Evolutionary conservation across 116 monocot genomes (phyloP).

Genomic region (Trichopus zeylanicus): DNA sequence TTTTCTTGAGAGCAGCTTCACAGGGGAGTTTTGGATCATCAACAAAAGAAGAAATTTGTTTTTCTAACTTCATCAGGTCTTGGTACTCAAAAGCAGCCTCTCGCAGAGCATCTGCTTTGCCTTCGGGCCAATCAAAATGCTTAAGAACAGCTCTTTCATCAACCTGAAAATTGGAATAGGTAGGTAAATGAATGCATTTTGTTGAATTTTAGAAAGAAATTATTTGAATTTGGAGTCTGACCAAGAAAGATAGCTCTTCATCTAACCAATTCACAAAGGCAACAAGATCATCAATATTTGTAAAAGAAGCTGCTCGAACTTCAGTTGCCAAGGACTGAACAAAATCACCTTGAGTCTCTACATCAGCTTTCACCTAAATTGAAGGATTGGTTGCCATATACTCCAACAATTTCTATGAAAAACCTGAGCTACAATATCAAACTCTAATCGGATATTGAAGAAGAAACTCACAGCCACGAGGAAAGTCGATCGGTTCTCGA

Average conservation of each 20-base stretch:
- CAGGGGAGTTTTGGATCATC: slow-evolving; percentile 79
- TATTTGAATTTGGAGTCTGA: slow-evolving; percentile 13
- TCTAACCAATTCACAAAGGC: slow-evolving; percentile 94
- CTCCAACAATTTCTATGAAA: background rate
- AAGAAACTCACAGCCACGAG: slow-evolving; percentile 60
- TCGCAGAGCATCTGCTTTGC: slow-evolving; percentile 88
- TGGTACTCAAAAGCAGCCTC: slow-evolving; percentile 92
- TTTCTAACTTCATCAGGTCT: slow-evolving; percentile 82
- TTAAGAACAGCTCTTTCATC: slow-evolving; percentile 96
- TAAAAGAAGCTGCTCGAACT: slow-evolving; percentile 78
- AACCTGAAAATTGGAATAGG: slow-evolving; percentile 35
- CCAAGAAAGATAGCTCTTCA: slow-evolving; percentile 97
- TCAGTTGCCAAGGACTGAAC: slow-evolving; percentile 80
- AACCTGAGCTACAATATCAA: background rate
- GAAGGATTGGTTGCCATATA: too few species aligned
- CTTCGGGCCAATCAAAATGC: slow-evolving; percentile 96
- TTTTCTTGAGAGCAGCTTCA: slow-evolving; percentile 86
- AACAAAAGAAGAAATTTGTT: slow-evolving; percentile 47
- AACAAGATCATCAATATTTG: slow-evolving; percentile 70
- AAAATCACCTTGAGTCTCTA: slow-evolving; percentile 95
- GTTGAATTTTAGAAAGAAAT: too few species aligned
- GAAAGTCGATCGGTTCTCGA: slow-evolving; percentile 84
- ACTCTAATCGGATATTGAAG: too few species aligned
- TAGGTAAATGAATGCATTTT: too few species aligned
- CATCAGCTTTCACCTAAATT: slow-evolving; percentile 52